A percentile compares a stretch with the other conserved stretches of the same genome.
phyloP scores from a whole-genome alignment of 805 yeast genomes.

The Nakazawaea populi region DNA sequence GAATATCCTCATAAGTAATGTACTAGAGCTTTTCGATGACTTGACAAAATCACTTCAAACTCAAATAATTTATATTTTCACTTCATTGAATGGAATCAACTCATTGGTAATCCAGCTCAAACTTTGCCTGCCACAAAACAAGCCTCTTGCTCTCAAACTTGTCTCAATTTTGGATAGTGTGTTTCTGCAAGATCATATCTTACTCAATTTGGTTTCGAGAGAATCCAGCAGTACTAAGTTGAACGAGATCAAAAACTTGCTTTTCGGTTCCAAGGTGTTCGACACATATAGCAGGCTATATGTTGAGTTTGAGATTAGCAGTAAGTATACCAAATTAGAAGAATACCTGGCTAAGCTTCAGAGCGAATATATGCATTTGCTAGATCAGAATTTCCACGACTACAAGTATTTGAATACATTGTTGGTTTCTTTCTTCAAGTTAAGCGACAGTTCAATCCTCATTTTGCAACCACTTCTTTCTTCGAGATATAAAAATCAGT shows the following conservation, averaged over 20 bases:
- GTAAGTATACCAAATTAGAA: not conserved
- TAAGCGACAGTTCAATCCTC: not conserved
- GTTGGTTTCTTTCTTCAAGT: not conserved
- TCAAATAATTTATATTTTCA: not conserved
- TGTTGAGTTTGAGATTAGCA: not conserved
- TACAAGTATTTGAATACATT: not conserved
- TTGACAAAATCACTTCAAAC: not conserved
- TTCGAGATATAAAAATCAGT: not conserved
- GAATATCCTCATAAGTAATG: not conserved
- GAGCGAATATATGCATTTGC: not conserved
- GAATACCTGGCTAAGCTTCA: not conserved
- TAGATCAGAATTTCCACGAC: not conserved
- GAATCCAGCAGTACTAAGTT: slow-evolving; percentile 1
- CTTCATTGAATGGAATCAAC: slow-evolving; percentile 1
- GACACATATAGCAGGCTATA: not conserved
- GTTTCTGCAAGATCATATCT: not conserved
- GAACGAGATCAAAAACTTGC: slow-evolving; percentile 3
- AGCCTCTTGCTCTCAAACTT: not conserved
- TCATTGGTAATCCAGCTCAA: not conserved
- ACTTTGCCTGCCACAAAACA: not conserved
- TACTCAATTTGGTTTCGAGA: not conserved
- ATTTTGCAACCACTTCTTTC: not conserved
- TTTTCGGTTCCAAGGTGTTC: slow-evolving; percentile 10
- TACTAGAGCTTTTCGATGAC: slow-evolving; percentile 1
- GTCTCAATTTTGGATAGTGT: not conserved